These are phyloP conservation scores for Salix suchowensis DNA, from an alignment of 345 rosid genomes.

Conservation along the genomic window DNA sequence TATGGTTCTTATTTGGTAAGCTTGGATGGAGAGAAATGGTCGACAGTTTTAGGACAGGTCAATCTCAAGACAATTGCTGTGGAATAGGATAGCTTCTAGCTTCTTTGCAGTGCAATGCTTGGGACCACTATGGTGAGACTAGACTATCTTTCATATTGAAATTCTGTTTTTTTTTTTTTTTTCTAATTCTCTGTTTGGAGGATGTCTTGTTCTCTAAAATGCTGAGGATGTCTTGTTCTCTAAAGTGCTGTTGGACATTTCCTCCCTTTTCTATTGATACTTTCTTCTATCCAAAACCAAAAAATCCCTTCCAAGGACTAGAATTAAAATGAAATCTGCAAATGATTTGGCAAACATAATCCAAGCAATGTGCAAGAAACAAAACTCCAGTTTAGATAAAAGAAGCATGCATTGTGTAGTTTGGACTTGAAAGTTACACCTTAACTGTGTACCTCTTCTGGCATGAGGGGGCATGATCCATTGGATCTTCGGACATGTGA, in stretches of 20 bases:
- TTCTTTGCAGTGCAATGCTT: neutral
- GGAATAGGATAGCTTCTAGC: neutral
- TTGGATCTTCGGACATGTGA: conserved; percentile 68
- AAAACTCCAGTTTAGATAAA: conserved; percentile 5
- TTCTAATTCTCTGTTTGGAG: neutral
- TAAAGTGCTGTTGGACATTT: neutral
- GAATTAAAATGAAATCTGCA: neutral
- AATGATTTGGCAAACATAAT: neutral
- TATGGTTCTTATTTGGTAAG: neutral
- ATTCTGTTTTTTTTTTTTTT: neutral
- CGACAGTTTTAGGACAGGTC: neutral
- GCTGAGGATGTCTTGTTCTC: neutral
- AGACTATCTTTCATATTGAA: neutral
- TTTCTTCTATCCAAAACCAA: neutral
- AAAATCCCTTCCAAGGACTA: neutral
- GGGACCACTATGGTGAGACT: neutral
- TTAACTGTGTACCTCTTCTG: conserved; percentile 71
- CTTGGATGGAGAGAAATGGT: neutral
- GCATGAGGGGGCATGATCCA: conserved; percentile 95
- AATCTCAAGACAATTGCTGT: neutral
- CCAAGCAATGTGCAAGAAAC: neutral
- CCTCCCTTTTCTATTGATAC: neutral
- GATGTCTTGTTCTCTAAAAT: neutral
- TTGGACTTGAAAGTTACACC: conserved; percentile 3
- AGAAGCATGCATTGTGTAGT: neutral